These are phyloP conservation scores for Kingdonia uniflora DNA, from an alignment of 164 flowering plant genomes.

Conservation along the genomic window DNA sequence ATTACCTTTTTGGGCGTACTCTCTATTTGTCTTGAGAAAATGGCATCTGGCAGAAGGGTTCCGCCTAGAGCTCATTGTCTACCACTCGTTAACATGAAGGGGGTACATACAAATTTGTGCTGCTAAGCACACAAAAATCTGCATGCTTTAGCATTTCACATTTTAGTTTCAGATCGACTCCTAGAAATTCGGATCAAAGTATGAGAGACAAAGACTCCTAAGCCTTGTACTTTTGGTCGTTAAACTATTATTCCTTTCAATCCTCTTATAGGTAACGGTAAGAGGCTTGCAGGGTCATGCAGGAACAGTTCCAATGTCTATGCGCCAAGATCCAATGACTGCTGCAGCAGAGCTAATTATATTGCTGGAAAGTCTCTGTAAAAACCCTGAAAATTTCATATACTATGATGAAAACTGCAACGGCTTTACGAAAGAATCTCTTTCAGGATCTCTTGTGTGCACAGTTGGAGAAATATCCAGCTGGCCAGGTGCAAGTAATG, in stretches of 20 bases:
- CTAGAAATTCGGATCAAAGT: too few relatives aligned
- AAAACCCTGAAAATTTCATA: constrained; percentile 50
- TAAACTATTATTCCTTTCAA: constrained; percentile 4
- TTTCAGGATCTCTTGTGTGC: constrained; percentile 79
- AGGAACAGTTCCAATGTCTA: constrained; percentile 95
- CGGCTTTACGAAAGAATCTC: constrained; percentile 32
- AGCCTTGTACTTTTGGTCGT: background rate
- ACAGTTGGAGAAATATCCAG: constrained; percentile 94
- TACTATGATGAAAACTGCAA: constrained; percentile 49
- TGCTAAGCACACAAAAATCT: too few relatives aligned
- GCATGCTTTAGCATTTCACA: too few relatives aligned
- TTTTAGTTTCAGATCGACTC: too few relatives aligned
- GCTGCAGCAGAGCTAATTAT: constrained; percentile 91
- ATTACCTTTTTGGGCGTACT: too few relatives aligned
- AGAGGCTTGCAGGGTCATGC: constrained; percentile 98
- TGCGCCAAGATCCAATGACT: constrained; percentile 94
- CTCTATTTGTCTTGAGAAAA: too few relatives aligned
- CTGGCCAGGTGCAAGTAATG: constrained; percentile 99
- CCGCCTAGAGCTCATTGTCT: too few relatives aligned
- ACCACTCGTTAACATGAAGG: too few relatives aligned
- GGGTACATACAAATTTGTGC: too few relatives aligned
- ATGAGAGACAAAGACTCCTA: background rate
- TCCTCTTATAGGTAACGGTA: constrained; percentile 66
- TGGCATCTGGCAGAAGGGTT: too few relatives aligned
- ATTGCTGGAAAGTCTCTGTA: constrained; percentile 71